phyloP scores from a whole-genome alignment of 1,284 basidiomycete species.

The Puccinia novopanici region DNA sequence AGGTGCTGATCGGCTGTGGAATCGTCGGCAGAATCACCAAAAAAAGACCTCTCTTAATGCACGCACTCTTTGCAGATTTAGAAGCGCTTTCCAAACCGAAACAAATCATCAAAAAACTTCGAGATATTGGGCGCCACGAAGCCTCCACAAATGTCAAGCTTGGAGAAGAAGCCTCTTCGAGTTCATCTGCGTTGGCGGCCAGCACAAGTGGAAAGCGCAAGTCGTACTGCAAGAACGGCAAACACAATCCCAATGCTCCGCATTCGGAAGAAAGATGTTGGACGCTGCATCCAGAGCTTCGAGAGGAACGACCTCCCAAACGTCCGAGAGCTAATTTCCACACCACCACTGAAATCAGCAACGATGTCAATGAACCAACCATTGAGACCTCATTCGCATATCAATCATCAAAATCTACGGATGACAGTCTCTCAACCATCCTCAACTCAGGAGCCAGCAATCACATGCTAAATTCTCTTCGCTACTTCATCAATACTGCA shows the following conservation, averaged over 20 bases:
- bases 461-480: conserved; percentile 8
- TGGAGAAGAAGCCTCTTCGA: background rate
- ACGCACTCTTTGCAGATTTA: background rate
- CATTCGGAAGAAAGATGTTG: background rate
- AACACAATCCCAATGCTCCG: no score
- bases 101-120: background rate
- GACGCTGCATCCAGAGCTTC: background rate
- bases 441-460: conserved; percentile 17
- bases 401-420: no score
- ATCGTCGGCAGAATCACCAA: background rate
- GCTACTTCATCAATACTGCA: background rate
- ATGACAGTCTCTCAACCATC: no score
- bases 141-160: background rate
- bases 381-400: no score
- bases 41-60: background rate
- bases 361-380: no score
- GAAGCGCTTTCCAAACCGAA: background rate
- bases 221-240: no score
- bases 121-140: background rate
- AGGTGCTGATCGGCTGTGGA: background rate
- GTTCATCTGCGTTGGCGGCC: background rate
- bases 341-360: no score
- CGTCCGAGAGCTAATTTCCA: no score
- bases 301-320: no score
- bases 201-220: background rate